Evolutionary conservation across 345 rosid species (phyloP).

Genomic region (Euclidium syriacum): DNA sequence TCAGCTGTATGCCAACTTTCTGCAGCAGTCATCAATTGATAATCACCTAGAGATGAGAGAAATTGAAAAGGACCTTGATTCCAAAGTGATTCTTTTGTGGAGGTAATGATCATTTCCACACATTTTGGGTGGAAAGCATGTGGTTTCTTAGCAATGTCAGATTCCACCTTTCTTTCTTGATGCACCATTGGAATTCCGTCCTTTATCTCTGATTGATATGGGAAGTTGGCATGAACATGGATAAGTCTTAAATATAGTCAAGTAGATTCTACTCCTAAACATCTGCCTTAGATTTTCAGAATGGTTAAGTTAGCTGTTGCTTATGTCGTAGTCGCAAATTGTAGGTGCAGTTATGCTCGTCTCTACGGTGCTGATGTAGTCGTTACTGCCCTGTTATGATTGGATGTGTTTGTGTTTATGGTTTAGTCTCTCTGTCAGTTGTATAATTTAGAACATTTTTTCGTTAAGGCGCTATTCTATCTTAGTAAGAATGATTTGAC

Average conservation of each 20-base stretch:
- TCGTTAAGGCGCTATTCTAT: neutral
- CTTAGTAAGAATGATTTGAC: neutral
- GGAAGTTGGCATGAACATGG: conserved; percentile 15
- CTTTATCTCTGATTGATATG: conserved; percentile 10
- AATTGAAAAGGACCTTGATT: conserved; percentile 87
- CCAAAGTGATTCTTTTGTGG: conserved; percentile 94
- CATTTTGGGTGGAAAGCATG: conserved; percentile 3
- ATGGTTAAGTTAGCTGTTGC: neutral
- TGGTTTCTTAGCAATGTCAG: neutral
- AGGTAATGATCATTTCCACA: conserved; percentile 47
- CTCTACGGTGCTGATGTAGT: neutral
- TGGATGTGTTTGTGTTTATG: neutral
- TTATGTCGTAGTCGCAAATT: neutral
- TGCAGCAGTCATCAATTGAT: conserved; percentile 61
- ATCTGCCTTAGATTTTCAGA: conserved; percentile 3
- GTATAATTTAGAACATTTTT: neutral
- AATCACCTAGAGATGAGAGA: conserved; percentile 63
- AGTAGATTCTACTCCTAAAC: neutral
- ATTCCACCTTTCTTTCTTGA: conserved; percentile 18
- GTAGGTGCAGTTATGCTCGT: neutral
- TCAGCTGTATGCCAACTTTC: conserved; percentile 68
- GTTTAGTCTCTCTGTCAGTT: neutral
- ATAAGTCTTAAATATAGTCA: neutral
- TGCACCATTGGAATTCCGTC: neutral
- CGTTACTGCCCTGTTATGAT: neutral